Base-by-base conservation (phyloP, 441 rosid species). In the Gossypium schwendimanii region DNA sequence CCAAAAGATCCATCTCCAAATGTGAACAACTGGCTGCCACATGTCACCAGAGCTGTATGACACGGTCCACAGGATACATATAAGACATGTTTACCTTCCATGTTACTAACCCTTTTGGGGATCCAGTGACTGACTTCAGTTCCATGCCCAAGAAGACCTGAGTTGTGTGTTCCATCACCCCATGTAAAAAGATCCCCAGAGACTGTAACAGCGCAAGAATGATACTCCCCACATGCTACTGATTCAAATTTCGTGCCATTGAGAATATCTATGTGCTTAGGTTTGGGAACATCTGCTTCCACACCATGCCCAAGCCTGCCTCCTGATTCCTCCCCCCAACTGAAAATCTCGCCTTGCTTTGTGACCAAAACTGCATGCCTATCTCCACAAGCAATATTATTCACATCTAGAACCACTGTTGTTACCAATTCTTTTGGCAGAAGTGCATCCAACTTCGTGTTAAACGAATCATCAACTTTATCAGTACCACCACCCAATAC, bases 1-100 rank as follows among this genome's bases (percentile, higher is more conserved):
- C 96, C 98, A 73, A 93, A 93, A 26, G 94, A 83, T 75, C 97
- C 97, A 79, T 93, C 98, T 28, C 98, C 98, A 73, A 93, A 91
- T 61, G 96, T 93, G 77, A 93, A 90, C 79, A 94, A 80, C 73
- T 83, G 92, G 12, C 98, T 96, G 52, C 87, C 76, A 77, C 92
- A 89, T 69, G 89, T 84, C 76, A 93, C 90, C 33, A 79, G 87
- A 63, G 93, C 91, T 73, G 98, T 90, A 84, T 94, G 98, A 94
- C 96, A 94, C 10, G 87, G 90, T 72, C 98, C 97, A 67, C 97
- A 94, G 66, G 97, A 87, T 17, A 94, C 73, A 70, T 81, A 60
- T 39, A 92, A 79, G 60, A 94, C 86, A 69, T 85, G 86, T 59
- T 83, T 44, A 17, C 91, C 88, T 31, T 91, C 96, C 81, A 94